Evolutionary conservation across 176 grass and related monocot species (phyloP).

Genomic region (Cenchrus fungigraminus): DNA sequence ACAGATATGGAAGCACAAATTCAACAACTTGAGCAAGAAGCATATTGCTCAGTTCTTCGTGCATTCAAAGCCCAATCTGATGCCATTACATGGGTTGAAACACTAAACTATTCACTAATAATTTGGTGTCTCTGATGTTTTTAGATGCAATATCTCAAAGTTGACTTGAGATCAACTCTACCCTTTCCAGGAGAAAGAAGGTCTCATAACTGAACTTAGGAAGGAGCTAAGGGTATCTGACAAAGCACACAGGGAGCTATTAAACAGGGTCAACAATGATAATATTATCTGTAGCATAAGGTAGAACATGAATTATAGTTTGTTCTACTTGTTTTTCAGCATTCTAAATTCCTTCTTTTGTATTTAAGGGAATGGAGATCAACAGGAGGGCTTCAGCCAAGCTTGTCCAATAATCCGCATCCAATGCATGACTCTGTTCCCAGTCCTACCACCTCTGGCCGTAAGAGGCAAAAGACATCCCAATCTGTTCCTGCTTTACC

Average conservation of each 20-base stretch:
- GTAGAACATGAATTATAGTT: conserved; percentile 44
- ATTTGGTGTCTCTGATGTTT: conserved; percentile 32
- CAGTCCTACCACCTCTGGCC: conserved; percentile 79
- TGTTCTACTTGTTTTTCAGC: conserved; percentile 27
- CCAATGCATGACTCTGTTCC: conserved; percentile 60
- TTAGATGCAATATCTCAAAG: conserved; percentile 38
- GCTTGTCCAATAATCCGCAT: conserved; percentile 64
- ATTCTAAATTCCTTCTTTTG: conserved; percentile 36
- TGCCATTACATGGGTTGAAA: conserved; percentile 86
- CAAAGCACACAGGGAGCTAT: conserved; percentile 86
- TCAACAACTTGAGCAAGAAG: conserved; percentile 94
- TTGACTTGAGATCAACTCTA: conserved; percentile 11
- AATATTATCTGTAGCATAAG: conserved; percentile 91
- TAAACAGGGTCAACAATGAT: conserved; percentile 82
- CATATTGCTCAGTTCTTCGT: conserved; percentile 89
- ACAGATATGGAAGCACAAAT: conserved; percentile 87
- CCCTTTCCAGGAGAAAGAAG: conserved; percentile 88
- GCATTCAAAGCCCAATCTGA: conserved; percentile 99
- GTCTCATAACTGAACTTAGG: conserved; percentile 91
- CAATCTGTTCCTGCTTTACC: conserved; percentile 64
- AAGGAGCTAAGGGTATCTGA: conserved; percentile 97
- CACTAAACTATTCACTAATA: conserved; percentile 26
- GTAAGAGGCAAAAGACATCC: conserved; percentile 93
- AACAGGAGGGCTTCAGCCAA: conserved; percentile 61
- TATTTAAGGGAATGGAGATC: conserved; percentile 64